Conservation (phyloP, 768 basidiomycete species). For the Mycena rosella region DNA sequence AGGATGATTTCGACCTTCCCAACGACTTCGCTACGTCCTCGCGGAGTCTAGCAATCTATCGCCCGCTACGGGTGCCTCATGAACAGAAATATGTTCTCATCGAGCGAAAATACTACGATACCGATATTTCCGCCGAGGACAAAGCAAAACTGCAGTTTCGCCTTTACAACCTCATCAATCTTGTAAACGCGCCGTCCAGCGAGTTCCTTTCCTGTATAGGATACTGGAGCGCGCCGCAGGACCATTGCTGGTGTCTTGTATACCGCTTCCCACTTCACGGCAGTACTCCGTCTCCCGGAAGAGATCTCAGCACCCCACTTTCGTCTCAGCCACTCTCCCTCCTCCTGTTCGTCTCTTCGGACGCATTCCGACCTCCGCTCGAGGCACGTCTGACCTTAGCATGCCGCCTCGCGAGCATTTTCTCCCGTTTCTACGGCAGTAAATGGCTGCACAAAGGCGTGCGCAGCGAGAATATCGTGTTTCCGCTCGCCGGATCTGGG, state of each 20-base stretch:
- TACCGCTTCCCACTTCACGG: constrained; percentile 10
- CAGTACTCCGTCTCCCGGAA: not conserved
- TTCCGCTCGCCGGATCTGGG: not conserved
- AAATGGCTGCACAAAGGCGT: constrained; percentile 30
- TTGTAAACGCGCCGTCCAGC: constrained; percentile 11
- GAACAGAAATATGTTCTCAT: constrained; percentile 19
- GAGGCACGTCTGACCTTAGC: constrained; percentile 18
- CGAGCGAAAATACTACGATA: constrained; percentile 20
- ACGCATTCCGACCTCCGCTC: constrained; percentile 17
- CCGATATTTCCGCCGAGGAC: constrained; percentile 11
- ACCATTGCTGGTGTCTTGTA: constrained; percentile 26
- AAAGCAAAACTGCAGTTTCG: constrained; percentile 10
- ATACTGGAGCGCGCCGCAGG: constrained; percentile 23
- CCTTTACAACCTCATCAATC: constrained; percentile 13
- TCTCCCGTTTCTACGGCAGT: constrained; percentile 25
- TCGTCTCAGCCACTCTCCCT: constrained; percentile 4
- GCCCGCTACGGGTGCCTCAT: not conserved
- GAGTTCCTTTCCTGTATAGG: constrained; percentile 21
- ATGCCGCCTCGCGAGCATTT: constrained; percentile 9
- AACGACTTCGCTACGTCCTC: not conserved
- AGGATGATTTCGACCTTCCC: constrained; percentile 8
- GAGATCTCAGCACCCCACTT: constrained; percentile 1
- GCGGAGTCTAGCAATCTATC: not conserved
- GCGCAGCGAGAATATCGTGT: constrained; percentile 26
- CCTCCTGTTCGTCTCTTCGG: not conserved